Base-by-base conservation (phyloP, 2,329 filamentous ascomycete genomes). In the Ophiostoma ulmi region DNA sequence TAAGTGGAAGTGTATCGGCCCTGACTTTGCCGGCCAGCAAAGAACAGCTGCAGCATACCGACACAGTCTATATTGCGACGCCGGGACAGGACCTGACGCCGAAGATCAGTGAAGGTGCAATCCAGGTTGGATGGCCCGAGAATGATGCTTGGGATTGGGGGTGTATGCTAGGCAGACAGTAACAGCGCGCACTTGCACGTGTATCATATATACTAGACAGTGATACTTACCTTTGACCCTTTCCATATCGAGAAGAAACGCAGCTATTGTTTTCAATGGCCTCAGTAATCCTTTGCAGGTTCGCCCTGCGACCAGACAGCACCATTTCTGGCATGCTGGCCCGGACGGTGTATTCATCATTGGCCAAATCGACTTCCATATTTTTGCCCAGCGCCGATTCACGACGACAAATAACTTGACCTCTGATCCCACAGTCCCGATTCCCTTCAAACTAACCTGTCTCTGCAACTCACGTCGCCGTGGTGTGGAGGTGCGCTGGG, bases 71-170 rank as follows among this genome's bases (percentile, higher is more conserved):
- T 39, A 17, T 10, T 22, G 22, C 38, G 2, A 22, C 38, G 11
- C 13, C 22, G n/a, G 65, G 38, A 13, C 36, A 41, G 26, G 26
- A 31, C 38, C 65, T 67, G 20, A 20, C 38, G 5, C 65, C 65
- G 11, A 39, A 22, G n/a, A 41, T 67, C 7, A 67, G 65, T 44
- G 20, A 39, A 14, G 55, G 68, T 17, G 22, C 36, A 2, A 58
- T 63, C 8, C 68, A 61, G 31, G 13, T 39, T 11, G 52, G 48
- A 5, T 69, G 70, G 70, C 35, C 67, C 0, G 67, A 71, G 14
- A 67, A 66, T 13, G 65, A 58, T 20, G 48, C 26, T 14, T 71
- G 70, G 70, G 70, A 71, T 44, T 71, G 70, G 70, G 39, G 52
- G 10, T 58, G 41, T n/a, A 35, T 71, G n/a, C 26, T 69, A 22